Evolutionary conservation across 2,329 filamentous ascomycete species (phyloP), one percentile per base, ranked within the genome.

Genomic region (Cordyceps farinosa): DNA sequence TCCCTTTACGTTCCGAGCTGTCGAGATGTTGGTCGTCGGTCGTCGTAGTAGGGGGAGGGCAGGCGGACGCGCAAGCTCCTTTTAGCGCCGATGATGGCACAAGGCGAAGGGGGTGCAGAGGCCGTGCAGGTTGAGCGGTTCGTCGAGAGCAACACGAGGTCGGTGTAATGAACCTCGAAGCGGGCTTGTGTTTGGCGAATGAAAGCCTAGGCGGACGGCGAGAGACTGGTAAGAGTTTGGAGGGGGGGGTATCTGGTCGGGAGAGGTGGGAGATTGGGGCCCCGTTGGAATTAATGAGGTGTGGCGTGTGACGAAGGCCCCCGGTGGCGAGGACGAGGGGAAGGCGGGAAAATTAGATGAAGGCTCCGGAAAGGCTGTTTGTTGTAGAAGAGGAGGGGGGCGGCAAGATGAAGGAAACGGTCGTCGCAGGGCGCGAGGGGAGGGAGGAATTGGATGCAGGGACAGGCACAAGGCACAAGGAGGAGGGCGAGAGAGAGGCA

Each of bases 21-120:
- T 17, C n/a, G 36, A 36, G 53, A 13, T 22, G 10, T 11, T 42
- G 13, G 52, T 53, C 34, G 34, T 42, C 34, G 22, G 29, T 30
- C 22, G 38, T 44, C 27, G 8, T 55, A 27, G 38, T 36, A 30
- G 53, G 3, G 29, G 27, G 17, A 54, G 22, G 22, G 52, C 22
- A 27, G 38, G 29, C 38, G 53, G 38, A 55, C 53, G 53, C 53
- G 53, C 36, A 55, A 30, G 52, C 52, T 42, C 22, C 10, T 55
- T 55, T 55, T 30, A 5, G 38, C 38, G 22, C 22, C 11, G 15
- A 29, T 55, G 8, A 32, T 22, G 4, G 50, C 9, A 47, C 22
- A 44, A 44, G 40, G 27, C 15, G 36, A 44, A 22, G 27, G 53
- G 13, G 38, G 44, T 29, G 53, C 38, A 42, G 36, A 42, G 38